Evolutionary conservation across 2,329 filamentous ascomycete species (phyloP), one percentile per base, ranked within the genome.

Genomic region (Davidsoniella australis): DNA sequence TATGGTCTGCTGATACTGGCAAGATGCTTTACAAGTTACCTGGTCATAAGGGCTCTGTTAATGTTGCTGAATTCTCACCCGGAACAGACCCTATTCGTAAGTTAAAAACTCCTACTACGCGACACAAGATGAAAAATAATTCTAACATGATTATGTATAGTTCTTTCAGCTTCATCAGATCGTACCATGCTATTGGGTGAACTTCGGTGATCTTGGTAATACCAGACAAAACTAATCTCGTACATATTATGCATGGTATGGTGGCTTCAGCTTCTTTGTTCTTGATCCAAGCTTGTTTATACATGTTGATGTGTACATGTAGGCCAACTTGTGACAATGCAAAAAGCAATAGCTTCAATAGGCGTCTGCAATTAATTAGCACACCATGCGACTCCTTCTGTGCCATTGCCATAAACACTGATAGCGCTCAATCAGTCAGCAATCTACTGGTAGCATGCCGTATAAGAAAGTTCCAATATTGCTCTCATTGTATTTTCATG

Each of bases 1-100:
- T 96, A 8, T 98, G 91, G 91, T 88, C 91, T 46, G 78, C 72
- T 50, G 80, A 85, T 61, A 83, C 76, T n/a, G 88, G 85, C 52
- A 96, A 93, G 68, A 70, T 98, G 57, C 64, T 94, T 55, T 93
- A 95, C 66, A 96, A 96, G 66, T 71, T 98, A 47, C 91, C 91
- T 1, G 91, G 91, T 1, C 91, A 98, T 63, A 91, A 87, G 65
- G 91, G 89, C 33, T 85, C 85, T 0, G 91, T 96, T 47, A 98
- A 96, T 62, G 87, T 89, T 62, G 89, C 89, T 49, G 82, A 93
- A 57, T 93, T 98, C 61, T 82, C 85, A 45, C 87, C 89, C 4
- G 75, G 76, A 38, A 77, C 82, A 53, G 87, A 95, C 58, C 86
- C 87, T 17, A 83, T 95, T 54, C 75, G 88, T 94, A 73, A 79